Evolutionary conservation across 192 early-diverging fungal species (phyloP), one percentile per base, ranked within the genome.

Genomic region (Coemansia sp.): DNA sequence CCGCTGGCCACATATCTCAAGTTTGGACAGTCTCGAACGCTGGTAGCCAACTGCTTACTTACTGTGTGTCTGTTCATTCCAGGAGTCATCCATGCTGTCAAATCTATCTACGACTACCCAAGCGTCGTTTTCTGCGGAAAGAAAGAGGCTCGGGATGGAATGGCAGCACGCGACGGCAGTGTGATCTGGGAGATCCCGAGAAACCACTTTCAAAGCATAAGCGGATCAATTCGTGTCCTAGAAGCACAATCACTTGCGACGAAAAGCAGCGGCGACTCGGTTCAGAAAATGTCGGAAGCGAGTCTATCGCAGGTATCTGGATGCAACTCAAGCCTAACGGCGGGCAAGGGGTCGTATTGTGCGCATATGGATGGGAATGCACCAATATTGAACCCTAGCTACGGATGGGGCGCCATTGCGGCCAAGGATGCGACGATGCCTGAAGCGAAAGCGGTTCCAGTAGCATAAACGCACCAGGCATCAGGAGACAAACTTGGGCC

Each of bases 161-260:
- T 66, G 18, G 33, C 55, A 20, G 62, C 58, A 4, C 68, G 72
- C 23, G 69, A 75, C 30, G 68, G 41, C 36, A 75, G 72, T 52
- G 78, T 75, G 23, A 80, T 80, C 52, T 80, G 72, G 78, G 78
- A 75, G 52, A 55, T 80, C 2, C 78, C 78, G 15, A 45, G 62
- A 12, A 66, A 75, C 60, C 72, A 80, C 14, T 75, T 80, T 30
- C 72, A 61, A 18, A 80, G 73, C 59, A 75, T 80, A 24, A 80
- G 66, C 49, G 59, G 66, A 12, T 68, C 68, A 14, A 64, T 80
- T 36, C 72, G 63, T 23, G 66, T 80, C 16, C 63, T 52, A n/a
- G 69, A 75, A 35, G 53, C 72, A 7, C 72, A 72, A n/a, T 24
- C 51, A 30, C 53, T 70, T 16, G 24, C 68, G 21, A 23, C 72